A percentile compares a stretch with the other conserved stretches of the same genome.
These are phyloP conservation scores for Chrysochromulina parva DNA, from an alignment of 78 protist genomes.

Conservation along the genomic window DNA sequence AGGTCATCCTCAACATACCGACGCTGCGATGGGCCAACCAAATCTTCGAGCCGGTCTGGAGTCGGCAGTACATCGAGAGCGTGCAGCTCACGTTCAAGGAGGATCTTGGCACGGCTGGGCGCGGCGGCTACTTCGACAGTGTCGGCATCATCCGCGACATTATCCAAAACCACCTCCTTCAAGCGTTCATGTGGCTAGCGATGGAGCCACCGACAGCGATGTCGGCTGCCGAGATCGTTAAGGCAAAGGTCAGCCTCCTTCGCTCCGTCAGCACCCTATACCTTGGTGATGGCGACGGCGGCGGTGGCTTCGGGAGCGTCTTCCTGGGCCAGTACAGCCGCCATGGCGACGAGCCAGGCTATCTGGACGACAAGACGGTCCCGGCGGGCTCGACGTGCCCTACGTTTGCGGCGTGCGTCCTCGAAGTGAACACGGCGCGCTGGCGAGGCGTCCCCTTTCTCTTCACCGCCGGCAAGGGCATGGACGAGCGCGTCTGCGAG, in stretches of 20 bases:
- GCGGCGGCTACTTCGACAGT: conserved; percentile 52
- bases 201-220: background rate
- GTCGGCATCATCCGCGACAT: conserved; percentile 56
- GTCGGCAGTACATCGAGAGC: background rate
- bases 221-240: background rate
- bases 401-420: background rate
- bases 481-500: background rate
- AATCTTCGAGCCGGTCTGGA: conserved; percentile 50
- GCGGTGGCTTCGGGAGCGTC: background rate
- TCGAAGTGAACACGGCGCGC: background rate
- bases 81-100: conserved; percentile 27
- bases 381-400: background rate
- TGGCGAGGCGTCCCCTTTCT: conserved; percentile 37
- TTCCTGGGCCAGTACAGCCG: too few relatives aligned
- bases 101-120: conserved; percentile 11
- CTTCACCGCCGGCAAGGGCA: conserved; percentile 1
- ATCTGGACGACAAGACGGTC: background rate
- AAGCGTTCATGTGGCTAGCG: background rate
- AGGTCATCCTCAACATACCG: conserved; percentile 30
- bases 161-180: conserved; percentile 59
- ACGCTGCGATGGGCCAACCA: conserved; percentile 45
- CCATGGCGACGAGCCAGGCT: background rate
- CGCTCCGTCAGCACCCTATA: background rate
- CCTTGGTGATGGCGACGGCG: background rate
- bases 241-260: background rate